Evolutionary conservation across 345 rosid species (phyloP).

Genomic region (Eucalyptus coolabah): DNA sequence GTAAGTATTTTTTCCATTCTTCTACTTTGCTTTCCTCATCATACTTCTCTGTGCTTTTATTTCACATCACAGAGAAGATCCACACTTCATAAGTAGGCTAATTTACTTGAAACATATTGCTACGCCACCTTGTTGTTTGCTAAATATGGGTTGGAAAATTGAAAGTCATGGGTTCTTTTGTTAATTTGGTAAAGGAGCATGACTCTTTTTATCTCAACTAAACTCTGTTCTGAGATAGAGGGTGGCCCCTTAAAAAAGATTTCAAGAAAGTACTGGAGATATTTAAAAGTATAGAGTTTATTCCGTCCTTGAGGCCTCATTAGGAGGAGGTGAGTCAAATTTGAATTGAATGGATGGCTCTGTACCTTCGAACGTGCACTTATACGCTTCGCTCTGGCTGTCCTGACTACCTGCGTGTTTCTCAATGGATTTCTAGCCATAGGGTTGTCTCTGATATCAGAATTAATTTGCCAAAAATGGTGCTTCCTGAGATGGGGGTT

Average conservation of each 20-base stretch:
- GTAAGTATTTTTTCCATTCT: constrained; percentile 19
- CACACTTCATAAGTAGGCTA: background rate
- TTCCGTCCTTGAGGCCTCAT: background rate
- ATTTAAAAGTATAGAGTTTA: background rate
- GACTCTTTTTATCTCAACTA: background rate
- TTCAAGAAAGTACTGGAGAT: background rate
- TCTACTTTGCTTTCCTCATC: background rate
- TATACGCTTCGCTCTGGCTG: background rate
- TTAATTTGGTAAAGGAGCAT: background rate
- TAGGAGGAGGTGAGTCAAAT: background rate
- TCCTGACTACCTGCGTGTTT: background rate
- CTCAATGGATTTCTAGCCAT: background rate
- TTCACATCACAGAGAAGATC: background rate
- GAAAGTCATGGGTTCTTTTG: background rate
- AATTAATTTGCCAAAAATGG: background rate
- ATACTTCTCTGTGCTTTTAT: background rate
- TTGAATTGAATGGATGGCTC: background rate
- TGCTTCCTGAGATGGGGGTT: background rate
- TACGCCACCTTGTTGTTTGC: background rate
- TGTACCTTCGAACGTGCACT: background rate
- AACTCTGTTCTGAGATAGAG: background rate
- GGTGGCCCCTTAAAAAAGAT: background rate
- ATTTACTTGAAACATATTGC: background rate
- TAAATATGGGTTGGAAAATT: background rate
- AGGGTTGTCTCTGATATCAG: background rate